These are phyloP conservation scores for Wickerhamomyces hampshirensis DNA, from an alignment of 805 yeast genomes.

Conservation along the genomic window DNA sequence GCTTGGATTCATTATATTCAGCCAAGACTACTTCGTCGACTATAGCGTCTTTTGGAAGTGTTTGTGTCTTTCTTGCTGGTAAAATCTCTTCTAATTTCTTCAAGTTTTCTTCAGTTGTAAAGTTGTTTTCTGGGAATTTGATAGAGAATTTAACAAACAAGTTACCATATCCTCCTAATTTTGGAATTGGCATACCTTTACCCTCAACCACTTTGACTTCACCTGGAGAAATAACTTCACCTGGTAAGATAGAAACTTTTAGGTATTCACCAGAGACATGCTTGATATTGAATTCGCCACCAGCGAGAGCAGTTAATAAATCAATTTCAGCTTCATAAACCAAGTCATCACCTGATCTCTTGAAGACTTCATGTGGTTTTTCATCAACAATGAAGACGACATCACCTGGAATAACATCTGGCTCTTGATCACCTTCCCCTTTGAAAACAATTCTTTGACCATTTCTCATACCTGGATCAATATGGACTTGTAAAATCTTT, in stretches of 20 bases:
- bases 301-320: slow-evolving; percentile 90
- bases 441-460: slow-evolving; percentile 87
- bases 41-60: slow-evolving; percentile 65
- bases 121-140: slow-evolving; percentile 78
- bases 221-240: slow-evolving; percentile 90
- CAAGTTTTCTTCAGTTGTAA: slow-evolving; percentile 71
- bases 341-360: slow-evolving; percentile 87
- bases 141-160: slow-evolving; percentile 80
- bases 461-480: slow-evolving; percentile 95
- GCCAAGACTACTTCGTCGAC: slow-evolving; percentile 77
- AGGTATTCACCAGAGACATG: slow-evolving; percentile 91
- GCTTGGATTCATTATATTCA: slow-evolving; percentile 63
- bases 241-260: slow-evolving; percentile 78
- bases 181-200: slow-evolving; percentile 96
- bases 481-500: slow-evolving; percentile 89
- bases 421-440: slow-evolving; percentile 98
- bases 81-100: slow-evolving; percentile 67
- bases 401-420: slow-evolving; percentile 93
- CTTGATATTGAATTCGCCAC: slow-evolving; percentile 85
- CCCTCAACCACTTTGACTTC: slow-evolving; percentile 74
- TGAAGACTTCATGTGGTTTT: slow-evolving; percentile 77
- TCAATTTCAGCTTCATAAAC: slow-evolving; percentile 83
- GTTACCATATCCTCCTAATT: slow-evolving; percentile 86
- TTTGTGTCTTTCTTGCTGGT: slow-evolving; percentile 59
- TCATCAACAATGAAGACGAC: slow-evolving; percentile 89